Conservation (phyloP, 441 rosid species). For the Arabidopsis lyrata region DNA sequence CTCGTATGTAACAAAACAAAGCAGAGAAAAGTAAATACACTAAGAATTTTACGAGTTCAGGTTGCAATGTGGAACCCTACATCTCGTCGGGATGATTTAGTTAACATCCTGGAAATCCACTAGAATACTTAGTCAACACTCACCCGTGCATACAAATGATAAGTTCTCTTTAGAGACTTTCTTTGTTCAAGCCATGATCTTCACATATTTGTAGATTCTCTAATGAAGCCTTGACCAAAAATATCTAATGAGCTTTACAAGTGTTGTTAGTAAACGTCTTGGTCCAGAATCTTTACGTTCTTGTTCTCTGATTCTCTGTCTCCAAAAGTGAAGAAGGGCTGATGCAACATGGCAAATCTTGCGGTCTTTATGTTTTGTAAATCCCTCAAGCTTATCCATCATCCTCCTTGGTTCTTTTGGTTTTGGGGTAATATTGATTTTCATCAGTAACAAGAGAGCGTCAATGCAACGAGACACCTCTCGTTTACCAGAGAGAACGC, state of each 20-base stretch:
- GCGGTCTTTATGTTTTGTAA: slow-evolving; percentile 22
- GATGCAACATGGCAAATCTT: slow-evolving; percentile 10
- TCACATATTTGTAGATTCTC: neutral
- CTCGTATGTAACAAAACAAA: too few species aligned
- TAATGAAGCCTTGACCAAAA: too few species aligned
- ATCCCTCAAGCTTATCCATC: slow-evolving; percentile 20
- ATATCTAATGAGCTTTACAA: too few species aligned
- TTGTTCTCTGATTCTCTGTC: neutral
- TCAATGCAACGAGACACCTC: slow-evolving; percentile 17
- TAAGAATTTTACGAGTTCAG: too few species aligned
- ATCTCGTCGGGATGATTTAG: too few species aligned
- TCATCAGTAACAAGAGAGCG: slow-evolving; percentile 18
- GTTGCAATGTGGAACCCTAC: too few species aligned
- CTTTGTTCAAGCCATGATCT: too few species aligned
- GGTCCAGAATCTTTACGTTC: neutral
- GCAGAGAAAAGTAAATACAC: too few species aligned
- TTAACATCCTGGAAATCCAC: too few species aligned
- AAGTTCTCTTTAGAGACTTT: too few species aligned
- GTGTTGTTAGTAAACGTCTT: neutral
- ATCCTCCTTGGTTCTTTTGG: slow-evolving; percentile 19
- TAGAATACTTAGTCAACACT: too few species aligned
- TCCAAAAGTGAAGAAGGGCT: slow-evolving; percentile 13
- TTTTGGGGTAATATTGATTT: neutral
- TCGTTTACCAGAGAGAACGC: slow-evolving; percentile 8
- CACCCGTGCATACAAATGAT: too few species aligned